Percentiles rank a stretch among this genome's conserved stretches.
These are phyloP conservation scores for Candida sithepensis DNA, from an alignment of 805 yeast genomes.

Conservation along the genomic window DNA sequence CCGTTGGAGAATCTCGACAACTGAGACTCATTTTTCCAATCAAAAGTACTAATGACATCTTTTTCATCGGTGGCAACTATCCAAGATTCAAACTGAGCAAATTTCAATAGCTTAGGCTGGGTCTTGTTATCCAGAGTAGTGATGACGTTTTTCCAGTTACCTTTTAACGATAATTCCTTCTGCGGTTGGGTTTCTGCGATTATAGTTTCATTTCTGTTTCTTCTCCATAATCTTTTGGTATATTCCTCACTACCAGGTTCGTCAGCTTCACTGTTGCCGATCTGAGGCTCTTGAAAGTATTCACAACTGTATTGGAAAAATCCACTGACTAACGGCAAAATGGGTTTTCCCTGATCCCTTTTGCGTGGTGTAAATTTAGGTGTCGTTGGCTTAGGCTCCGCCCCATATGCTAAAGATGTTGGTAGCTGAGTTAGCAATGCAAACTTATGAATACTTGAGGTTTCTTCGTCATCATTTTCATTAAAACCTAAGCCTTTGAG, in stretches of 20 bases:
- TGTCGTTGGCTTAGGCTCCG: conserved; percentile 52
- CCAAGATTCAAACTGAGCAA: conserved; percentile 88
- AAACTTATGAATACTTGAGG: conserved; percentile 21
- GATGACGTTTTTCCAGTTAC: conserved; percentile 74
- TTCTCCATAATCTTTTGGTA: conserved; percentile 79
- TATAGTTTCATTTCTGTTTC: conserved; percentile 82
- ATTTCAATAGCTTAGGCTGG: conserved; percentile 74
- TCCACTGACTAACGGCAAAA: conserved; percentile 54
- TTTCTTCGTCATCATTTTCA: conserved; percentile 20
- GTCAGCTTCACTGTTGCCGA: conserved; percentile 78
- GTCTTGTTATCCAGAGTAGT: conserved; percentile 65
- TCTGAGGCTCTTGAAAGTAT: conserved; percentile 94
- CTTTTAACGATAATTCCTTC: conserved; percentile 74
- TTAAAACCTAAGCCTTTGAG: conserved; percentile 23
- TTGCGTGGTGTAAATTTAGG: conserved; percentile 46
- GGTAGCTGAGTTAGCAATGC: conserved; percentile 26
- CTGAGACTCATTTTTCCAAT: conserved; percentile 65
- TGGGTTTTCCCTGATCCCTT: conserved; percentile 34
- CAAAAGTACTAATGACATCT: conserved; percentile 82
- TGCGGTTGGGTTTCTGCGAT: conserved; percentile 89
- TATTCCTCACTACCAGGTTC: conserved; percentile 91
- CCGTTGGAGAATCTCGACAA: conserved; percentile 74
- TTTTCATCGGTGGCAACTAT: conserved; percentile 78
- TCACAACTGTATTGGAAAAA: conserved; percentile 79
- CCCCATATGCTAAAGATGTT: conserved; percentile 32